Percentiles rank a stretch among this genome's conserved stretches.
These are phyloP conservation scores for Penicillium sclerotiorum DNA, from an alignment of 2,329 filamentous ascomycete species.

Conservation along the genomic window DNA sequence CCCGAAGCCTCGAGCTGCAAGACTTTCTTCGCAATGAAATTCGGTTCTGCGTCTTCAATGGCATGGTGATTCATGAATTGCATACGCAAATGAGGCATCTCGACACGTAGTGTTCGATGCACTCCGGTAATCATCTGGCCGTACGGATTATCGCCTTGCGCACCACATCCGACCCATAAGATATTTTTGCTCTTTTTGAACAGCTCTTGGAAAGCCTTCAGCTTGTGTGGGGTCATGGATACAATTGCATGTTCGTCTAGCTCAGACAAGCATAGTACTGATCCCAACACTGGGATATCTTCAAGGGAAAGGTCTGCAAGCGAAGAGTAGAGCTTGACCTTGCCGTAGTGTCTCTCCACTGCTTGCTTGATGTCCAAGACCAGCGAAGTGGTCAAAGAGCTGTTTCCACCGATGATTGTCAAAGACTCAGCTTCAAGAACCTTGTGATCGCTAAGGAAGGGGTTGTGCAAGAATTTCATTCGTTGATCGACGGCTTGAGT, in stretches of 20 bases:
- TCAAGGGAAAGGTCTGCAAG: conserved; percentile 11
- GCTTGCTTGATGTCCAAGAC: conserved; percentile 8
- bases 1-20: conserved; percentile 19
- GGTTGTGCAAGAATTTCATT: conserved; percentile 29
- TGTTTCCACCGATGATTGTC: conserved; percentile 22
- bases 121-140: conserved; percentile 26
- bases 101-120: conserved; percentile 22
- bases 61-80: conserved; percentile 23
- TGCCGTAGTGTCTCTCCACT: conserved; percentile 12
- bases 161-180: conserved; percentile 28
- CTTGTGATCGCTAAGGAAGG: conserved; percentile 18
- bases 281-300: conserved; percentile 23
- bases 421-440: conserved; percentile 12
- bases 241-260: conserved; percentile 32
- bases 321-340: conserved; percentile 6
- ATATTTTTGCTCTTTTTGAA: conserved; percentile 24
- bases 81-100: conserved; percentile 24
- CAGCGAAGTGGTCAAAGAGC: conserved; percentile 7
- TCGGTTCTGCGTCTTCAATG: conserved; percentile 1
- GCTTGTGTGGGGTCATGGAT: conserved; percentile 19
- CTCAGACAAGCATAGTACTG: conserved; percentile 22
- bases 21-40: conserved; percentile 15
- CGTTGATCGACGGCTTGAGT: conserved; percentile 38
- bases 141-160: conserved; percentile 23
- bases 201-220: conserved; percentile 28